Conservation (phyloP, 495 filamentous ascomycete species). For the Xylaria castorea region DNA sequence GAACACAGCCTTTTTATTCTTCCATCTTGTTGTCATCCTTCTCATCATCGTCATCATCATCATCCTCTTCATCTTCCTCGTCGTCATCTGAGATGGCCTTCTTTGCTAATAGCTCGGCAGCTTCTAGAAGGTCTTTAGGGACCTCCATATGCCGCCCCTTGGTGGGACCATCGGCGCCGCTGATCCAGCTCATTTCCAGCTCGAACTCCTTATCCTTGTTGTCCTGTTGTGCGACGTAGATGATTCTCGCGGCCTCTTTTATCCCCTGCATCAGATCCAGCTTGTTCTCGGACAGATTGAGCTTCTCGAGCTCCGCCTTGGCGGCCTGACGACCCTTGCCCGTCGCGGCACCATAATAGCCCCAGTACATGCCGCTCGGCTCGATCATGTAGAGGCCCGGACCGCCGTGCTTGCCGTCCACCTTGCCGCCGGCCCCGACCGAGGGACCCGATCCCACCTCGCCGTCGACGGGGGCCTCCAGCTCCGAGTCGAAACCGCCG, state of each 20-base stretch:
- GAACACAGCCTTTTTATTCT: constrained; percentile 57
- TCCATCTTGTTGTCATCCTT: constrained; percentile 74
- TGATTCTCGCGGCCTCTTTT: constrained; percentile 95
- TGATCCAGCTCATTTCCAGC: constrained; percentile 98
- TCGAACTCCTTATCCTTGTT: constrained; percentile 99
- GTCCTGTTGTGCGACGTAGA: constrained; percentile 95
- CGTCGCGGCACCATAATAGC: constrained; percentile 96
- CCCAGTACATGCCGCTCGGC: constrained; percentile 96
- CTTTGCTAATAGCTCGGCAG: constrained; percentile 89
- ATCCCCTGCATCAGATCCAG: constrained; percentile 86
- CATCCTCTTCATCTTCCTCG: constrained; percentile 68
- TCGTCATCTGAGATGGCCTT: constrained; percentile 77
- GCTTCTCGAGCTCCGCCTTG: constrained; percentile 97
- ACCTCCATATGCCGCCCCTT: constrained; percentile 92
- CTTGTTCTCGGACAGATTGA: constrained; percentile 77
- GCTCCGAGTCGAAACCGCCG: constrained; percentile 89
- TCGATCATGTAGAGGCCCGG: constrained; percentile 98
- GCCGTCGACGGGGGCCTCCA: constrained; percentile 80
- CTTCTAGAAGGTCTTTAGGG: constrained; percentile 83
- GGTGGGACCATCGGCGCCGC: constrained; percentile 78
- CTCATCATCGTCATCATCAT: constrained; percentile 43
- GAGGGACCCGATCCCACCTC: constrained; percentile 82
- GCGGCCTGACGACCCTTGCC: constrained; percentile 95
- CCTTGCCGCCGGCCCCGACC: constrained; percentile 80
- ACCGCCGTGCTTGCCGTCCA: constrained; percentile 77